phyloP scores from a whole-genome alignment of 2,329 filamentous ascomycete species.

The Erysiphe pulchra region DNA sequence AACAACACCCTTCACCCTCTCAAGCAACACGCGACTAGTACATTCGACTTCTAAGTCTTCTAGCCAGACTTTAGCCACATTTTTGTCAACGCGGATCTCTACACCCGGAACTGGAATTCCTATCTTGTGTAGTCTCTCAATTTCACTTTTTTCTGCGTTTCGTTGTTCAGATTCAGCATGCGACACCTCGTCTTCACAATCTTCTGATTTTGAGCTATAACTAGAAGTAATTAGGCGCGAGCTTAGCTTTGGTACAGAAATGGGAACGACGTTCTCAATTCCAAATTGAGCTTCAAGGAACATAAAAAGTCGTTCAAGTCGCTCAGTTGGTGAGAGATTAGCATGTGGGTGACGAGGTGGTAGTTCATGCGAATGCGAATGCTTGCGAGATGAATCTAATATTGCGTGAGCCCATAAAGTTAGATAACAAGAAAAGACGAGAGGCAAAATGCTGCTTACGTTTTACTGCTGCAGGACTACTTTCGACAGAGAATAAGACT shows the following conservation, averaged over 20 bases:
- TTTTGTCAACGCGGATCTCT: slow-evolving; percentile 66
- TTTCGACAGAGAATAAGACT: slow-evolving; percentile 76
- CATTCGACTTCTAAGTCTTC: slow-evolving; percentile 84
- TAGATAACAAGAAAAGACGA: neutral
- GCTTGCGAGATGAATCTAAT: slow-evolving; percentile 32
- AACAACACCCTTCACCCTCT: slow-evolving; percentile 69
- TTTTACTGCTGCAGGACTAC: slow-evolving; percentile 81
- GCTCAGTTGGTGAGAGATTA: slow-evolving; percentile 43
- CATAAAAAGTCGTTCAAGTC: slow-evolving; percentile 67
- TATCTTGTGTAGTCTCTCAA: slow-evolving; percentile 53
- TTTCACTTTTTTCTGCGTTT: slow-evolving; percentile 27
- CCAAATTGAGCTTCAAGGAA: slow-evolving; percentile 96
- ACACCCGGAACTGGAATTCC: slow-evolving; percentile 83
- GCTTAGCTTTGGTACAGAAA: slow-evolving; percentile 35
- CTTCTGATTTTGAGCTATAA: slow-evolving; percentile 2
- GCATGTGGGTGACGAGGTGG: slow-evolving; percentile 44
- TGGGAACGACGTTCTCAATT: slow-evolving; percentile 51
- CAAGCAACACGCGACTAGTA: slow-evolving; percentile 47
- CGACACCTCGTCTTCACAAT: slow-evolving; percentile 4
- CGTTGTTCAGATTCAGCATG: slow-evolving; percentile 10
- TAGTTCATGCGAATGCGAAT: slow-evolving; percentile 24
- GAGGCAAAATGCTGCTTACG: slow-evolving; percentile 25
- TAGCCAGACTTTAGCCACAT: slow-evolving; percentile 71
- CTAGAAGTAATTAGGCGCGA: slow-evolving; percentile 4
- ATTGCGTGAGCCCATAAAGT: no score